phyloP scores from a whole-genome alignment of 768 basidiomycete genomes.

The Panaeolus cyanescens region DNA sequence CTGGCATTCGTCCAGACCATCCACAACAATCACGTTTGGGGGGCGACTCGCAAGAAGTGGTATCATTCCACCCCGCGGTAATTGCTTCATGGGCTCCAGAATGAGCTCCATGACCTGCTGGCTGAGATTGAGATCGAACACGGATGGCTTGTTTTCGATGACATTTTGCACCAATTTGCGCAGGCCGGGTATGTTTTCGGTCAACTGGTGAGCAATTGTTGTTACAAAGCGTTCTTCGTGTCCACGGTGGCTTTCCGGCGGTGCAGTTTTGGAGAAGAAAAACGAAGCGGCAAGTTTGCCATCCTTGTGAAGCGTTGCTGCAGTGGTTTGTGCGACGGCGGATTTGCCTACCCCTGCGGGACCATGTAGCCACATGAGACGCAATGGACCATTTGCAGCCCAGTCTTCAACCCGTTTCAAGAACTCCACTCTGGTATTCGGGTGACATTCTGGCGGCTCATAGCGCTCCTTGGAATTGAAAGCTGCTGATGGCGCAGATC shows the following conservation, averaged over 20 bases:
- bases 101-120: constrained; percentile 10
- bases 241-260: too few relatives aligned
- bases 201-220: background rate
- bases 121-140: constrained; percentile 8
- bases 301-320: constrained; percentile 5
- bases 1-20: constrained; percentile 17
- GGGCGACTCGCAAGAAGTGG: background rate
- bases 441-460: constrained; percentile 17
- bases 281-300: constrained; percentile 7
- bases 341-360: constrained; percentile 19
- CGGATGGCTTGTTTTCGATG: constrained; percentile 8
- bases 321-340: constrained; percentile 13
- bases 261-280: constrained; percentile 14
- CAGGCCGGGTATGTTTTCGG: constrained; percentile 6
- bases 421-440: constrained; percentile 11
- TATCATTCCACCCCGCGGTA: too few relatives aligned
- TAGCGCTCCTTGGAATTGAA: constrained; percentile 11
- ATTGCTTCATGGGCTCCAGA: constrained; percentile 3
- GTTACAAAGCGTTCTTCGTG: too few relatives aligned
- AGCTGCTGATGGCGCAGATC: constrained; percentile 6
- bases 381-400: background rate
- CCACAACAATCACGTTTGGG: constrained; percentile 12
- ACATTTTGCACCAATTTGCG: background rate
- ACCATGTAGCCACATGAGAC: constrained; percentile 13
- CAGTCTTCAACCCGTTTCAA: constrained; percentile 11